Evolutionary conservation across 2,329 filamentous ascomycete species (phyloP).

Genomic region (Boeremia exigua): DNA sequence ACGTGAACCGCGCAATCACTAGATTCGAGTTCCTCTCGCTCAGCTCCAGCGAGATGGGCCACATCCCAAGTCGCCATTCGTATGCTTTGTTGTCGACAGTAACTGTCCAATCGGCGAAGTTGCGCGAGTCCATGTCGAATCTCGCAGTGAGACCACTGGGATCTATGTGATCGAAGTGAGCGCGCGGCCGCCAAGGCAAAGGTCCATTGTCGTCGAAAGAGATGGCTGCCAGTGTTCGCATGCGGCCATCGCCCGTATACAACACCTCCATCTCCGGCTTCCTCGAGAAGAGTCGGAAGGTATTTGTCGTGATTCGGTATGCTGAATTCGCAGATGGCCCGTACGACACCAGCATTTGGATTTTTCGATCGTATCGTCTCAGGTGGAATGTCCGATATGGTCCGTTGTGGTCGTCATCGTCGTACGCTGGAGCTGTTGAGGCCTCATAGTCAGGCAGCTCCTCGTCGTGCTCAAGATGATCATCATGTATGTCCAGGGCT

Average conservation of each 20-base stretch:
- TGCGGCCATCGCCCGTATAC: conserved; percentile 25
- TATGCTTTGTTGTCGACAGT: conserved; percentile 25
- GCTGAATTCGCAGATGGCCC: conserved; percentile 23
- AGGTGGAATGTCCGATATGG: conserved; percentile 32
- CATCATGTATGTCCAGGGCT: conserved; percentile 22
- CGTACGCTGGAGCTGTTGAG: conserved; percentile 32
- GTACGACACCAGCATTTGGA: conserved; percentile 33
- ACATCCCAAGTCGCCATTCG: conserved; percentile 33
- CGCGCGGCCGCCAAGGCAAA: conserved; percentile 43
- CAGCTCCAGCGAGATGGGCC: conserved; percentile 33
- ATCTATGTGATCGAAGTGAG: conserved; percentile 29
- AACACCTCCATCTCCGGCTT: conserved; percentile 42
- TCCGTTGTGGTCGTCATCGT: conserved; percentile 23
- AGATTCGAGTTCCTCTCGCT: conserved; percentile 20
- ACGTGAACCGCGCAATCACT: conserved; percentile 41
- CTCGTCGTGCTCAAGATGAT: conserved; percentile 24
- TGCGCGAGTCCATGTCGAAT: conserved; percentile 37
- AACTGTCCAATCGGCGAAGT: conserved; percentile 40
- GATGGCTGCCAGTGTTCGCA: conserved; percentile 34
- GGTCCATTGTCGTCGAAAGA: conserved; percentile 39
- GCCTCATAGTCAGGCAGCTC: conserved; percentile 37
- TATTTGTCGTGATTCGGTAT: conserved; percentile 36
- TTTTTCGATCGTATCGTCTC: conserved; percentile 31
- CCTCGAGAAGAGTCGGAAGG: conserved; percentile 40
- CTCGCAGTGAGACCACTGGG: conserved; percentile 10